Evolutionary conservation across 2,329 filamentous ascomycete species (phyloP).

Genomic region (Trichophyton simii): DNA sequence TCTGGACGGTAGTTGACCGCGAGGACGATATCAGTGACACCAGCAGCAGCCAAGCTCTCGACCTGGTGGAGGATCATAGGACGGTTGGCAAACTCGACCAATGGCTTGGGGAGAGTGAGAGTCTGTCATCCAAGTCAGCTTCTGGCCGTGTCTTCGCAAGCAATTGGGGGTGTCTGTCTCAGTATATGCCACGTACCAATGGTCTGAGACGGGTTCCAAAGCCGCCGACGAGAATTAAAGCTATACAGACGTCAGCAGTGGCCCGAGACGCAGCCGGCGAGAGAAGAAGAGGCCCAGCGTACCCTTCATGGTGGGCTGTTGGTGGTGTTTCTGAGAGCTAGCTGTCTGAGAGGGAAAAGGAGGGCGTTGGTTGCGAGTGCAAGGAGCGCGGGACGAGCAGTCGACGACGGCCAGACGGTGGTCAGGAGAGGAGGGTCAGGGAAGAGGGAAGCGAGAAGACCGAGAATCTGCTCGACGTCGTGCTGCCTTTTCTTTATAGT

Average conservation of each 20-base stretch:
- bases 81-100: constrained; percentile 97
- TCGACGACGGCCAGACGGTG: neutral
- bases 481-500: neutral
- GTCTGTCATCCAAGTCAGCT: constrained; percentile 46
- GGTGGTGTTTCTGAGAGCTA: neutral
- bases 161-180: neutral
- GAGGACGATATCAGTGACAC: constrained; percentile 93
- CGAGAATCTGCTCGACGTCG: neutral
- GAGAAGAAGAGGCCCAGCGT: constrained; percentile 14
- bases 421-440: neutral
- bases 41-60: constrained; percentile 80
- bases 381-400: neutral
- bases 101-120: constrained; percentile 88
- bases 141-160: neutral
- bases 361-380: neutral
- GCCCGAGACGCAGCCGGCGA: constrained; percentile 3
- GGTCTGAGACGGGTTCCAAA: constrained; percentile 96
- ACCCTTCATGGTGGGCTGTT: constrained; percentile 33
- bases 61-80: constrained; percentile 99
- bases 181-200: constrained; percentile 57
- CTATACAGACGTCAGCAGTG: constrained; percentile 36
- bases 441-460: neutral
- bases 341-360: neutral
- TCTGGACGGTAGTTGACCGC: constrained; percentile 98
- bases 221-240: constrained; percentile 96